phyloP scores from a whole-genome alignment of 148 eudicot species.

The Amaranthus cruentus region DNA sequence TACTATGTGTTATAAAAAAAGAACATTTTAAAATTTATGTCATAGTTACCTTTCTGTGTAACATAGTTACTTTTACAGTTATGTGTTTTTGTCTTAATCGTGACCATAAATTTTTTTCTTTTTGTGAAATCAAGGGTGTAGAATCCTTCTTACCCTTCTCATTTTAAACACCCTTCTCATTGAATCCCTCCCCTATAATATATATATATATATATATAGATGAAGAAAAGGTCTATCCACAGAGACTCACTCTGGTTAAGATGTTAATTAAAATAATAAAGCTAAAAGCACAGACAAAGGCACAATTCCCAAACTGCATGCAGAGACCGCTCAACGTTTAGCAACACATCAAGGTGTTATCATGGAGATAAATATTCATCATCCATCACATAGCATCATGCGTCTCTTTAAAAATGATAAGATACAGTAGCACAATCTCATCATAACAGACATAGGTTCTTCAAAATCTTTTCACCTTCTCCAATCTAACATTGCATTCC shows the following conservation, averaged over 20 bases:
- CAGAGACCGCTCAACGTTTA: neutral
- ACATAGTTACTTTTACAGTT: too few species aligned
- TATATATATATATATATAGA: constrained; percentile 2
- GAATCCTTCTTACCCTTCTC: too few species aligned
- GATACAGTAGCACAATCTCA: neutral
- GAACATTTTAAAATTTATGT: too few species aligned
- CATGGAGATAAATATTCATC: neutral
- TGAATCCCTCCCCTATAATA: too few species aligned
- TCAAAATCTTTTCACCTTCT: neutral
- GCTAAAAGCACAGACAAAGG: neutral
- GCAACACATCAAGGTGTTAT: neutral
- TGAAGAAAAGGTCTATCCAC: neutral
- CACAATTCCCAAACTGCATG: neutral
- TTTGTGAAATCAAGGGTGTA: too few species aligned
- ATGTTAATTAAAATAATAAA: neutral
- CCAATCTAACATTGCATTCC: neutral
- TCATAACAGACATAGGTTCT: neutral
- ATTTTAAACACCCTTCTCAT: too few species aligned
- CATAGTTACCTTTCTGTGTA: too few species aligned
- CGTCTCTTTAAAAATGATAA: neutral
- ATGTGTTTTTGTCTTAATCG: too few species aligned
- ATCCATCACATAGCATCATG: neutral
- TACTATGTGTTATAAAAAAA: too few species aligned
- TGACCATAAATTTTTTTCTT: too few species aligned
- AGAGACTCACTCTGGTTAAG: neutral